Evolutionary conservation across 495 filamentous ascomycete species (phyloP).

Genomic region (Parachaetomium inaequale): DNA sequence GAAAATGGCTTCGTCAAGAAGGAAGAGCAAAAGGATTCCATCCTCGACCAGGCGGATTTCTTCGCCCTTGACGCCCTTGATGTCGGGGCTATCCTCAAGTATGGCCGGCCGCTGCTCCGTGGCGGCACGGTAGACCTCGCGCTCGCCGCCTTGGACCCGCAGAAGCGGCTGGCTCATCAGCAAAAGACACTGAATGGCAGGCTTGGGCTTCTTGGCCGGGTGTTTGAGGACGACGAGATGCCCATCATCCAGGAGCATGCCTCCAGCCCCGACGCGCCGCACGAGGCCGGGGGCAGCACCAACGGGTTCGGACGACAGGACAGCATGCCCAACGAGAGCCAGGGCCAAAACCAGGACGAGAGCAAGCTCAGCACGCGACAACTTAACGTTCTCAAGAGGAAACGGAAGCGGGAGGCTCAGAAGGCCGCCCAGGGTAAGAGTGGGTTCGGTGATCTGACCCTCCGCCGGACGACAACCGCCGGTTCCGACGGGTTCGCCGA

Average conservation of each 20-base stretch:
- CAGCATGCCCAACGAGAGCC: slow-evolving; percentile 24
- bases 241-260: slow-evolving; percentile 39
- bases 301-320: slow-evolving; percentile 47
- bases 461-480: slow-evolving; percentile 58
- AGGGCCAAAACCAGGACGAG: slow-evolving; percentile 55
- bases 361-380: slow-evolving; percentile 80
- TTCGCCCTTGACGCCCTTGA: slow-evolving; percentile 75
- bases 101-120: slow-evolving; percentile 75
- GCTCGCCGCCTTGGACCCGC: slow-evolving; percentile 75
- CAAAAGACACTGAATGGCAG: slow-evolving; percentile 82
- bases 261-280: slow-evolving; percentile 40
- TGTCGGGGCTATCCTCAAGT: slow-evolving; percentile 69
- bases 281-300: slow-evolving; percentile 30
- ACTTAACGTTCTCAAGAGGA: slow-evolving; percentile 88
- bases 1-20: slow-evolving; percentile 46
- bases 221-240: slow-evolving; percentile 83
- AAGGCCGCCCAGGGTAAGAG: slow-evolving; percentile 61
- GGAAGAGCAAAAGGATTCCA: slow-evolving; percentile 40
- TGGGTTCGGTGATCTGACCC: slow-evolving; percentile 84
- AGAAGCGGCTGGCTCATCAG: slow-evolving; percentile 73
- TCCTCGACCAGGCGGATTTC: slow-evolving; percentile 48
- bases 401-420: slow-evolving; percentile 78
- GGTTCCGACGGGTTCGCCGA: slow-evolving; percentile 46
- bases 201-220: slow-evolving; percentile 73
- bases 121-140: slow-evolving; percentile 81